A percentile compares a stretch with the other conserved stretches of the same genome.
Evolutionary conservation across 2,329 filamentous ascomycete genomes (phyloP).

Genomic region (Hypoxylon sp.): DNA sequence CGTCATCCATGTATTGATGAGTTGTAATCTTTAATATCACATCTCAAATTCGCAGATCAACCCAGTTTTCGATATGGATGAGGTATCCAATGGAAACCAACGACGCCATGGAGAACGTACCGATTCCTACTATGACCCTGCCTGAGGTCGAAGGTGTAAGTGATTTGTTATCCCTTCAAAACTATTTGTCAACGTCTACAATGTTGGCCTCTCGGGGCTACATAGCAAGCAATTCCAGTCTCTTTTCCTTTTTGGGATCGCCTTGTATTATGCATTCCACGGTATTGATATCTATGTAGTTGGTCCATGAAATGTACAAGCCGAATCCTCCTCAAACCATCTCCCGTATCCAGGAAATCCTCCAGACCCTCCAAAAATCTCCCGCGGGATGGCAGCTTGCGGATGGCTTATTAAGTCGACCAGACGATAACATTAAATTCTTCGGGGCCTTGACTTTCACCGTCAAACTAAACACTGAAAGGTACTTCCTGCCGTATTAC

Average conservation of each 20-base stretch:
- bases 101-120: conserved; percentile 49
- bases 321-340: conserved; percentile 66
- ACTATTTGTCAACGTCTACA: not conserved
- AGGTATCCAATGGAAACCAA: conserved; percentile 38
- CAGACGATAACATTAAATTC: conserved; percentile 85
- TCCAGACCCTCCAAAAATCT: conserved; percentile 85
- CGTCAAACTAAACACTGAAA: conserved; percentile 94
- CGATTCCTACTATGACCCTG: conserved; percentile 46
- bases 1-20: conserved; percentile 10
- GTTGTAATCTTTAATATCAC: conserved; percentile 4
- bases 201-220: not conserved
- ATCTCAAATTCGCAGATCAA: conserved; percentile 14
- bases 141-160: conserved; percentile 52
- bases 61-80: conserved; percentile 47
- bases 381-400: conserved; percentile 89
- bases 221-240: not conserved
- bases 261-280: not conserved
- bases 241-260: not conserved
- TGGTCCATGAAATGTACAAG: conserved; percentile 69
- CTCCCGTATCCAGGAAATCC: conserved; percentile 74
- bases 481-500: conserved; percentile 62
- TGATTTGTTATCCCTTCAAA: conserved; percentile 1
- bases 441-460: conserved; percentile 94
- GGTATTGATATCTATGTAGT: conserved; percentile 48
- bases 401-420: conserved; percentile 77